phyloP scores from a whole-genome alignment of 331 rosid species.

The Malus hybrid region DNA sequence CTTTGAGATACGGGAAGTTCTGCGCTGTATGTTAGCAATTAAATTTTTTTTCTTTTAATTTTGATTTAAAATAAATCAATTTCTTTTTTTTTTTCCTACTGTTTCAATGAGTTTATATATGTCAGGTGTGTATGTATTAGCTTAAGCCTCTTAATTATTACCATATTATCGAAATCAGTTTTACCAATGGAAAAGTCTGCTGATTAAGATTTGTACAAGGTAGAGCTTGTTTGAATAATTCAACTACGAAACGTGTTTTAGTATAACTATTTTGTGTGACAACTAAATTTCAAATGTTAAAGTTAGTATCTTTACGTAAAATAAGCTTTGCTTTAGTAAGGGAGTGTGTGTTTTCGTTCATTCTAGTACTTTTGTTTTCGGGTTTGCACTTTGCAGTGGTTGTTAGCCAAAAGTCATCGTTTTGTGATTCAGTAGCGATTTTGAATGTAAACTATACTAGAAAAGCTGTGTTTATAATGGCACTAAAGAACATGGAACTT shows the following conservation, averaged over 20 bases:
- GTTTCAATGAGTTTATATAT: too few species aligned
- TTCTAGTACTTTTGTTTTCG: neutral
- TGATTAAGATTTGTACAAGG: neutral
- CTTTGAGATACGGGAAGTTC: constrained; percentile 87
- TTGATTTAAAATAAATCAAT: neutral
- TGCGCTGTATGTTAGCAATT: constrained; percentile 57
- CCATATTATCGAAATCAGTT: too few species aligned
- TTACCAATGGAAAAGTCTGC: neutral
- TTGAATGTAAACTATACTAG: neutral
- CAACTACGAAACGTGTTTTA: neutral
- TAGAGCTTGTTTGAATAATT: neutral
- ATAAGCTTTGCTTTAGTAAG: neutral
- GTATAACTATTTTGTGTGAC: neutral
- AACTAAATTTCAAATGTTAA: neutral
- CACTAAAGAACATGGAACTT: neutral
- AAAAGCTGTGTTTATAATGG: neutral
- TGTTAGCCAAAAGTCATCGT: neutral
- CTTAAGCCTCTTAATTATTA: neutral
- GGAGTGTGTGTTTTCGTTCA: neutral
- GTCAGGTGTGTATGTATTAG: neutral
- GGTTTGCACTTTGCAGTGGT: neutral
- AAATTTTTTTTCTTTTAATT: neutral
- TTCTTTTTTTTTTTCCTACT: neutral
- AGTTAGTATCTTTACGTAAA: neutral
- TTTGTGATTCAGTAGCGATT: neutral